Base-by-base conservation (phyloP, 192 early-diverging fungal genomes). In the Chytriomyces confervae region DNA sequence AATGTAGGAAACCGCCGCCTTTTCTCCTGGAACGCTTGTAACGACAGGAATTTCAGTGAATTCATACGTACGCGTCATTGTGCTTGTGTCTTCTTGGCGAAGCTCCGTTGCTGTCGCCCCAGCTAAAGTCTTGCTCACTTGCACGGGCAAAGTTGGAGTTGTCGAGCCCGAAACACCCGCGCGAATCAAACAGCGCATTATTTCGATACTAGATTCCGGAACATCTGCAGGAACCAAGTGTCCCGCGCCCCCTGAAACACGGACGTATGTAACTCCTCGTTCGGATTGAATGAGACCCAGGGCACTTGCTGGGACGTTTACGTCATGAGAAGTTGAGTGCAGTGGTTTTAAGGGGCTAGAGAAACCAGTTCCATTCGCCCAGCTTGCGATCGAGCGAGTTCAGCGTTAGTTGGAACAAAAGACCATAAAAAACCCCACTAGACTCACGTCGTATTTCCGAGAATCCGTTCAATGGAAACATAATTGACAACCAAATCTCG, bases 141-240 rank as follows among this genome's bases (percentile, higher is more conserved):
- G 36, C 1, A 36, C 36, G 36, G 36, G 36, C 36, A 36, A 36
- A 36, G 36, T 36, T 36, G 36, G 36, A 36, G 36, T 36, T 36
- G 36, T 36, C 36, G 36, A 36, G 36, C 36, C 36, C 36, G 4
- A 36, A 36, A 36, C 36, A 36, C 36, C 36, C 36, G 4, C 36
- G 0, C 0, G 36, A 36, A 36, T 36, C 36, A 36, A 4, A 36
- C 36, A 36, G 36, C 36, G 53, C 69, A 77, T 27, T 23, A 77
- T 18, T 7, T 47, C 64, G 27, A 67, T 61, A 36, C 20, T 62
- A 44, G 6, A 45, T 71, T 47, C 82, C 13, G 85, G 87, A 73
- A 88, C 87, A 81, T 93, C 92, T 48, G 87, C 89, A 8, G 88
- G 85, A 7, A 88, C 86, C 82, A 92, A 80, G 77, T 93, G 92